Base-by-base conservation (phyloP, 2,329 filamentous ascomycete genomes). In the Periconia sp. region DNA sequence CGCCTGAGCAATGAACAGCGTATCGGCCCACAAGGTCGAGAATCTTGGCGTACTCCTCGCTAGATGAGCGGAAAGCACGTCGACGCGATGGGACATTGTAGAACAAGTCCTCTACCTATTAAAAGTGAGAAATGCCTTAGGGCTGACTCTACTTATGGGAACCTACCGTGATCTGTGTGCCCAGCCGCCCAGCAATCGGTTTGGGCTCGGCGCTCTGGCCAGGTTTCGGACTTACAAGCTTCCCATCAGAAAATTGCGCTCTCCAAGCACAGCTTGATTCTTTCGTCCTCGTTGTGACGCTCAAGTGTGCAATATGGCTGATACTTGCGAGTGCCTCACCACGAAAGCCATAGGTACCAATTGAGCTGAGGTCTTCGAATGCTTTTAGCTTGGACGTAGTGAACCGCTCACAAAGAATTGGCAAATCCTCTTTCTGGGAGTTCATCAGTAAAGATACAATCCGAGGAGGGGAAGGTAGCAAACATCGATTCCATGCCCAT, bases 41-140 rank as follows among this genome's bases (percentile, higher is more conserved):
- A 43, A 99, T 96, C 73, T 97, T 99, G 61, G 95, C 91, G 74
- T 95, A 97, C 67, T 99, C 95, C 63, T 99, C 94, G 25, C 91
- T 89, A 13, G 88, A 76, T 11, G 92, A 97, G 28, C 94, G 84
- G 63, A 99, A 99, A 9, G 95, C 94, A 54, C 85, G 84, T 24
- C 92, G 84, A 17, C 94, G 83, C 7, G 88, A 95, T 0, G 91
- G 92, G 1, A 97, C 84, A 60, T 96, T 99, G 77, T 96, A 99
- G 69, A 99, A 99, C 9, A 99, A 74, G 67, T 99, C 94, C 64
- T 99, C 92, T 12, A 99, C 82, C 80, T 82, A 19, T 65, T 15
- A 67, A 48, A 21, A 12, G 1, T 9, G 12, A 11, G 17, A 2
- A 9, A 12, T n/a, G 17, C 12, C 25, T 17, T 11, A 34, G 26